A percentile compares a stretch with the other conserved stretches of the same genome.
These are phyloP conservation scores for Antitrichia curtipendula DNA, from an alignment of 225 moss, liverwort and hornwort genomes.

Conservation along the genomic window DNA sequence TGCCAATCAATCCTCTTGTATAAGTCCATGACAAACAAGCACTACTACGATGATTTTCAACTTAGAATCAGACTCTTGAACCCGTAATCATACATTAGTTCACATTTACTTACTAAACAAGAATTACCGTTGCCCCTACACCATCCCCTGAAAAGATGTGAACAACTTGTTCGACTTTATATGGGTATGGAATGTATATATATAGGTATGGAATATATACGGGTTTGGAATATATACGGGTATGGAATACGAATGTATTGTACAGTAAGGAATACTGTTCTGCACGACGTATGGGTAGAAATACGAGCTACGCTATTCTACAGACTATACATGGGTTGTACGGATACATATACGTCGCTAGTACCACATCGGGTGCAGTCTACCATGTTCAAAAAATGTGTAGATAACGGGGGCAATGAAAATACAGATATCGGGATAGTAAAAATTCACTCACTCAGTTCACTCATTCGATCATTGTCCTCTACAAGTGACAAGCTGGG, in stretches of 20 bases:
- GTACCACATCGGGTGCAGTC: too few relatives aligned
- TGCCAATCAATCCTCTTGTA: neutral
- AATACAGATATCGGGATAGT: fast-evolving
- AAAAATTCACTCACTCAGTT: too few relatives aligned
- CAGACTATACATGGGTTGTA: too few relatives aligned
- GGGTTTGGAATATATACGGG: fast-evolving
- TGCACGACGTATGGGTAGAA: fast-evolving
- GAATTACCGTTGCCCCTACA: too few relatives aligned
- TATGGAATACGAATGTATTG: fast-evolving
- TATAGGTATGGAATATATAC: fast-evolving
- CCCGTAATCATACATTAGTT: fast-evolving
- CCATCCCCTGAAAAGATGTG: fast-evolving
- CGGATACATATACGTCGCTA: too few relatives aligned
- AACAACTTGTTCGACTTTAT: too few relatives aligned
- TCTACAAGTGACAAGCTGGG: neutral
- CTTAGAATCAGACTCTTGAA: neutral
- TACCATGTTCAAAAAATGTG: too few relatives aligned
- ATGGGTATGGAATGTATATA: too few relatives aligned
- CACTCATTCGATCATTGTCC: neutral
- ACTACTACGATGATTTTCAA: neutral
- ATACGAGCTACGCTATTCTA: fast-evolving
- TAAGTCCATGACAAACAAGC: neutral
- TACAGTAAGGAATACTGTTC: fast-evolving
- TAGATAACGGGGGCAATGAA: neutral
- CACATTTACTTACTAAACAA: neutral